Evolutionary conservation across 768 basidiomycete species (phyloP).

Genomic region (Mycena venus): DNA sequence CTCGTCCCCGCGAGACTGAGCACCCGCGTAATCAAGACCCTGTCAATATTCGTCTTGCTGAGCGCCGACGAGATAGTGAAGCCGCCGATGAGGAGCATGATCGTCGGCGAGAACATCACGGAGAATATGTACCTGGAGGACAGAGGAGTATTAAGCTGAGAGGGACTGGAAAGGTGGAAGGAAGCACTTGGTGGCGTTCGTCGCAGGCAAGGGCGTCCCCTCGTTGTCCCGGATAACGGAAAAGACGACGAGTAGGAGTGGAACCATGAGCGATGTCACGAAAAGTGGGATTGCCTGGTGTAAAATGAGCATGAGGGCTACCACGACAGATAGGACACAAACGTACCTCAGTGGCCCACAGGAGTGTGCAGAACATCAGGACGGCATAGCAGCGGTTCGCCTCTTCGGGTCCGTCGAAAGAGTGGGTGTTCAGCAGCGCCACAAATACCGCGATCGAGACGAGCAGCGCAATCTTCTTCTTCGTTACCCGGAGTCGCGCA

Average conservation of each 20-base stretch:
- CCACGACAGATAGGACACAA: not conserved
- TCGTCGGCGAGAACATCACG: slow-evolving; percentile 96
- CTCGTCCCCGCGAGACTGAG: slow-evolving; percentile 91
- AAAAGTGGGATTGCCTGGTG: slow-evolving; percentile 93
- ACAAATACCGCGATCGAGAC: slow-evolving; percentile 72
- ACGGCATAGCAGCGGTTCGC: slow-evolving; percentile 94
- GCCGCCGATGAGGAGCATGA: slow-evolving; percentile 98
- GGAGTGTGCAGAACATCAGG: slow-evolving; percentile 87
- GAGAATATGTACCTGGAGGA: slow-evolving; percentile 91
- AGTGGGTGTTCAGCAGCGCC: slow-evolving; percentile 69
- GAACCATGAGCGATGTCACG: slow-evolving; percentile 94
- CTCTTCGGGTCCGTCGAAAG: slow-evolving; percentile 75
- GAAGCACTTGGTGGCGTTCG: slow-evolving; percentile 84
- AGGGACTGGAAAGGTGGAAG: not conserved
- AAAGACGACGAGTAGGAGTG: slow-evolving; percentile 88
- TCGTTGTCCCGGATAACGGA: slow-evolving; percentile 79
- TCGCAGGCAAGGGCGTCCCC: slow-evolving; percentile 65
- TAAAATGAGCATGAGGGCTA: too few relatives aligned
- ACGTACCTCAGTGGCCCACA: slow-evolving; percentile 97
- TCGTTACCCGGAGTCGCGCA: slow-evolving; percentile 75
- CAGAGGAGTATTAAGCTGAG: too few relatives aligned
- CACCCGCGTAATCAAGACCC: slow-evolving; percentile 90
- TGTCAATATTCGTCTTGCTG: slow-evolving; percentile 95
- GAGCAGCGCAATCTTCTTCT: slow-evolving; percentile 69
- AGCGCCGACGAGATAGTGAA: slow-evolving; percentile 98